Conservation (phyloP, 1,284 basidiomycete genomes). For the Pterulicium gracile region DNA sequence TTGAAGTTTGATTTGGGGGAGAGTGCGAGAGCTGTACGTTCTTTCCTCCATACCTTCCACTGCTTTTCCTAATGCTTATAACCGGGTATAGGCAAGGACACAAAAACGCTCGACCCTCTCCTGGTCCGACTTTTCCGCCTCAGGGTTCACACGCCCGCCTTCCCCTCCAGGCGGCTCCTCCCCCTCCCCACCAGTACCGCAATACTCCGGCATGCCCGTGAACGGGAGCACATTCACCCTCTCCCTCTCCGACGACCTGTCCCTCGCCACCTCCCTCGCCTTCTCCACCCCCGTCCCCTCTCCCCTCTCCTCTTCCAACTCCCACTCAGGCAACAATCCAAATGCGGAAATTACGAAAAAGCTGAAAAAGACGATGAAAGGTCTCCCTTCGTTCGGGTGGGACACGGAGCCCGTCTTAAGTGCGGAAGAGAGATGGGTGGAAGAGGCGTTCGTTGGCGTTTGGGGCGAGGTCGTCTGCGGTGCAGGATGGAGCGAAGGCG, state of each 20-base stretch:
- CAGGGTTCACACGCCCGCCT: slow-evolving; percentile 74
- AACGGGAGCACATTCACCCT: too few species aligned
- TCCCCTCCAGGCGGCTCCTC: slow-evolving; percentile 72
- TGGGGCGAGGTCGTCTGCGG: slow-evolving; percentile 82
- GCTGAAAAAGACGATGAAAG: slow-evolving; percentile 73
- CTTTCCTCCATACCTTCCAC: slow-evolving; percentile 5
- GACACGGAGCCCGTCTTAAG: slow-evolving; percentile 73
- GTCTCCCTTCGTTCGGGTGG: slow-evolving; percentile 74
- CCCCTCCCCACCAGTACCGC: slow-evolving; percentile 58
- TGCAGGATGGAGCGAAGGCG: slow-evolving; percentile 69
- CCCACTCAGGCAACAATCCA: too few species aligned
- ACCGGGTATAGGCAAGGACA: slow-evolving; percentile 43
- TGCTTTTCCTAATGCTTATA: slow-evolving; percentile 4
- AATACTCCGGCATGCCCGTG: too few species aligned
- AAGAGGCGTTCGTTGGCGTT: slow-evolving; percentile 80
- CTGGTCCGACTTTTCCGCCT: slow-evolving; percentile 78
- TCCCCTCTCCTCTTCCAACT: slow-evolving; percentile 61
- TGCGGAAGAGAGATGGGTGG: slow-evolving; percentile 63
- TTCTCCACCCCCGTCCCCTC: slow-evolving; percentile 62
- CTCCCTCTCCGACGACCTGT: too few species aligned
- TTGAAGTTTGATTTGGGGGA: slow-evolving; percentile 83
- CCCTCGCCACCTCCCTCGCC: slow-evolving; percentile 70
- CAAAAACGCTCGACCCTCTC: slow-evolving; percentile 71
- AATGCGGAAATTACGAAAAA: slow-evolving; percentile 66
- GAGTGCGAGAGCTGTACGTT: slow-evolving; percentile 65